These are phyloP conservation scores for Hypoxylon sp. DNA, from an alignment of 2,329 filamentous ascomycete species.

Conservation along the genomic window DNA sequence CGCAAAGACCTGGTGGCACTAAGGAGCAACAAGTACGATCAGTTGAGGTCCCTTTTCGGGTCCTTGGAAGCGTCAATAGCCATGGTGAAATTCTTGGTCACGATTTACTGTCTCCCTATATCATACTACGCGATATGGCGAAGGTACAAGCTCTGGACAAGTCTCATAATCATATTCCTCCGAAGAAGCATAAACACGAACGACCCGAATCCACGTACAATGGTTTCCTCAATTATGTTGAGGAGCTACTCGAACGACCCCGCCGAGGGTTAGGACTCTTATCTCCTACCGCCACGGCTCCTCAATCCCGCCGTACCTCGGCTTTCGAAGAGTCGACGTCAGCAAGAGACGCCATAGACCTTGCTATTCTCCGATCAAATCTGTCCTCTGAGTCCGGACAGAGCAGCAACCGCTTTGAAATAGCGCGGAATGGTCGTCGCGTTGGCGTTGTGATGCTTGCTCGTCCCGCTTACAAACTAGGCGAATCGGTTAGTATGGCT, in stretches of 20 bases:
- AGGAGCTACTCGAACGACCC: conserved; percentile 76
- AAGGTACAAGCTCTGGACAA: conserved; percentile 69
- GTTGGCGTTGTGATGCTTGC: conserved; percentile 92
- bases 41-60: conserved; percentile 93
- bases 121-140: conserved; percentile 88
- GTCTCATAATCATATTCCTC: conserved; percentile 40
- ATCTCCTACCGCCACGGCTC: conserved; percentile 76
- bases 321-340: conserved; percentile 70
- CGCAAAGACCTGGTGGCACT: conserved; percentile 83
- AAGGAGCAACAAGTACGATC: conserved; percentile 88
- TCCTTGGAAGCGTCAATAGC: conserved; percentile 92
- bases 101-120: conserved; percentile 94
- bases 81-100: conserved; percentile 91
- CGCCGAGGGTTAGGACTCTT: conserved; percentile 74
- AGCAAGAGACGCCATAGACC: conserved; percentile 88
- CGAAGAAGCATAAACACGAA: conserved; percentile 50
- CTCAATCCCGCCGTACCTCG: conserved; percentile 69
- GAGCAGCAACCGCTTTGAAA: conserved; percentile 94
- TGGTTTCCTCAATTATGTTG: conserved; percentile 83
- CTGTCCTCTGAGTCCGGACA: conserved; percentile 76
- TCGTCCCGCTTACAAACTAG: conserved; percentile 88
- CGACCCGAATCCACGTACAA: conserved; percentile 63
- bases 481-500: conserved; percentile 86
- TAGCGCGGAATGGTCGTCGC: conserved; percentile 90
- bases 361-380: conserved; percentile 89